These are phyloP conservation scores for Trichoderma semiorbis DNA, from an alignment of 2,329 filamentous ascomycete genomes.

Conservation along the genomic window DNA sequence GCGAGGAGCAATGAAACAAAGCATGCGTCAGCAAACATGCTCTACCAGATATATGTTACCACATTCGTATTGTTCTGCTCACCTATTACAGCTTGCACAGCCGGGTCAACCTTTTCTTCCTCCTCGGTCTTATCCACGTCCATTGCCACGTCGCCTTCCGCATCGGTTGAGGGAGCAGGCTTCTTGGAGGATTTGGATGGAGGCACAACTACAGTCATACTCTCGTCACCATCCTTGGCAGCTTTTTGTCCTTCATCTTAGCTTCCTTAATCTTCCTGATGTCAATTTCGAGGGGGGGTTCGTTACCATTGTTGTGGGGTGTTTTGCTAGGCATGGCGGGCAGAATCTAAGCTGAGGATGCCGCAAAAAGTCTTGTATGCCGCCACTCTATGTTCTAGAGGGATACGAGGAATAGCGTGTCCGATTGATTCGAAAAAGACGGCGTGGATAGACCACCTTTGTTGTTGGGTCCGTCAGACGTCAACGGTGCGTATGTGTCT, in stretches of 20 bases:
- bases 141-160: slow-evolving; percentile 70
- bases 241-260: slow-evolving; percentile 63
- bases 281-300: slow-evolving; percentile 62
- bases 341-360: neutral
- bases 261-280: slow-evolving; percentile 61
- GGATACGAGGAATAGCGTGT: neutral
- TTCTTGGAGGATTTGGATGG: slow-evolving; percentile 63
- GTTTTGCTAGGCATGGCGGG: slow-evolving; percentile 67
- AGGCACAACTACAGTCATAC: slow-evolving; percentile 79
- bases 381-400: too few species aligned
- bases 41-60: neutral
- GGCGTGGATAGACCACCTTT: neutral
- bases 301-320: slow-evolving; percentile 67
- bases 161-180: slow-evolving; percentile 55
- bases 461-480: neutral
- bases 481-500: slow-evolving; percentile 2
- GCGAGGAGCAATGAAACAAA: slow-evolving; percentile 24
- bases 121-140: slow-evolving; percentile 54
- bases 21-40: slow-evolving; percentile 17
- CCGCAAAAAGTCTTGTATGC: neutral
- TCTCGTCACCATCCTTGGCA: slow-evolving; percentile 65
- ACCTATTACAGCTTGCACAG: slow-evolving; percentile 60
- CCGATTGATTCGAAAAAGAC: neutral
- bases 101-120: slow-evolving; percentile 58
- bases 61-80: slow-evolving; percentile 26